Percentiles rank a stretch among this genome's conserved stretches.
Evolutionary conservation across 768 basidiomycete genomes (phyloP).

Genomic region (Naganishia randhawae): DNA sequence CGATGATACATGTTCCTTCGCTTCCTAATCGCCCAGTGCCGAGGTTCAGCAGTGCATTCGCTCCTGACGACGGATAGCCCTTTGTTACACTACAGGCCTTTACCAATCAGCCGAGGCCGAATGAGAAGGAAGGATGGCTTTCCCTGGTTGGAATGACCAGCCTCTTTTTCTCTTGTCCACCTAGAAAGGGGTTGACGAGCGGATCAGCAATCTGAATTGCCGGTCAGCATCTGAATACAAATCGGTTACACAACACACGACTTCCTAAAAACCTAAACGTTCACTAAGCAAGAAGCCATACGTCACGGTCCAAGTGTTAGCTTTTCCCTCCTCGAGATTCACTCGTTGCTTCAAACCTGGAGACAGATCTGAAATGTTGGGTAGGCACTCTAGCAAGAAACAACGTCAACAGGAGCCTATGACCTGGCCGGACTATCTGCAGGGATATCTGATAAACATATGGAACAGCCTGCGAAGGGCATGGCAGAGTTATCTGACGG

Average conservation of each 20-base stretch:
- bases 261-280: too few species aligned
- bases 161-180: not conserved
- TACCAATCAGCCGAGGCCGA: not conserved
- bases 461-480: not conserved
- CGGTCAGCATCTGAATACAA: too few species aligned
- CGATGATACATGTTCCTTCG: too few species aligned
- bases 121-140: not conserved
- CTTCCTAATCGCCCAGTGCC: too few species aligned
- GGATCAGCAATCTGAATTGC: too few species aligned
- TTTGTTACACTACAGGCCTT: not conserved
- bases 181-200: constrained; percentile 1
- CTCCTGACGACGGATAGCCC: not conserved
- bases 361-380: not conserved
- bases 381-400: not conserved
- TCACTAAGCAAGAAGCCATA: too few species aligned
- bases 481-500: not conserved
- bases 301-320: too few species aligned
- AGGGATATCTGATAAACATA: not conserved
- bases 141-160: not conserved
- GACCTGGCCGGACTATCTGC: not conserved
- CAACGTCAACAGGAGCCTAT: not conserved
- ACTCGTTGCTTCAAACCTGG: too few species aligned
- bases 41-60: too few species aligned
- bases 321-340: too few species aligned
- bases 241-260: too few species aligned